Base-by-base conservation (phyloP, 768 basidiomycete species). In the Auricularia sp. region DNA sequence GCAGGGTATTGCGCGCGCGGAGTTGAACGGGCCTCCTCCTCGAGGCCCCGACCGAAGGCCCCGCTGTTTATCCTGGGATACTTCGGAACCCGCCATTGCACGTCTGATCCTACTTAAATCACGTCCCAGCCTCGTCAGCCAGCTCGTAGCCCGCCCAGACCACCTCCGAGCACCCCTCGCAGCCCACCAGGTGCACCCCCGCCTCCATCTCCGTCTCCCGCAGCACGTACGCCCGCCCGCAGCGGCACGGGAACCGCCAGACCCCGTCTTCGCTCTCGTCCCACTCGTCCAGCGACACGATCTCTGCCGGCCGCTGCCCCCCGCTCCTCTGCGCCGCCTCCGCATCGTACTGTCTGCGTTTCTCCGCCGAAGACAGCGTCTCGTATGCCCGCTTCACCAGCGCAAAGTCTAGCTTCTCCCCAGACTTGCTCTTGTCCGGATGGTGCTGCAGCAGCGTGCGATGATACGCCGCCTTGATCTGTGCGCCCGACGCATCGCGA, bases 91-190 rank as follows among this genome's bases (percentile, higher is more conserved):
- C 29, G 29, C 29, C 29, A 29, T 29, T 29, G 29, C 29, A 29
- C 29, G 29, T 29, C 29, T 29, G 29, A 29, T 29, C 29, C 29
- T 29, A 29, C 29, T 29, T 29, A 29, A 29, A 29, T 29, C 29
- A 29, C 29, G 29, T 29, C 29, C 29, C 14, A 18, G 34, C 74
- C 51, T 78, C 77, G 21, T 72, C 76, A 12, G 81, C 39, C 39
- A 42, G 70, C 73, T 93, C 87, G 69, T 91, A 93, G 1, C 91
- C 91, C n/a, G 85, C 88, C 88, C 90, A 93, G 1, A 93, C 77
- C 8, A 83, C 84, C 73, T 93, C 91, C 16, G 91, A 93, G 71
- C 91, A 93, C 62, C 83, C 83, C 63, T 75, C 81, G 67, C 91
- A 93, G 1, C 81, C 84, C 10, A 91, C 76, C 5, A 93, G 78